phyloP scores from a whole-genome alignment of 2,329 filamentous ascomycete species.

The Epichloe elymi region DNA sequence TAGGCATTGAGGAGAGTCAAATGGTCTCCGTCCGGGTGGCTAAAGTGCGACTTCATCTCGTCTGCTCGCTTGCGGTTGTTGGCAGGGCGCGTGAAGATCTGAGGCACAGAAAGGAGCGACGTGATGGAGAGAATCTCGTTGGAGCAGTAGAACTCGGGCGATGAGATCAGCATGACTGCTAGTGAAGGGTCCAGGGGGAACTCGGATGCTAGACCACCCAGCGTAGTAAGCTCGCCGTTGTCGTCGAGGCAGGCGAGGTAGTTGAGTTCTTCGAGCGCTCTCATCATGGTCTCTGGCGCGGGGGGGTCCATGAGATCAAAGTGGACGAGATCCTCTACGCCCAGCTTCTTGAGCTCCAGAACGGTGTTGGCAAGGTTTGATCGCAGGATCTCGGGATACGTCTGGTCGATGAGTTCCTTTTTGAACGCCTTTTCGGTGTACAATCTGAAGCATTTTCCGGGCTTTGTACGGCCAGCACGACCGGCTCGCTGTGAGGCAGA shows the following conservation, averaged over 20 bases:
- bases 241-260: constrained; percentile 94
- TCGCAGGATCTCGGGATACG: constrained; percentile 86
- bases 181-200: constrained; percentile 85
- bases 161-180: constrained; percentile 95
- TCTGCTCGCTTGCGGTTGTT: constrained; percentile 80
- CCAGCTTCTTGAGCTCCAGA: constrained; percentile 91
- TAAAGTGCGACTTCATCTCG: constrained; percentile 92
- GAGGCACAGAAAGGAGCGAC: constrained; percentile 82
- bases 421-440: constrained; percentile 96
- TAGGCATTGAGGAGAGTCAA: constrained; percentile 95
- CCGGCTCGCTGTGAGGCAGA: constrained; percentile 94
- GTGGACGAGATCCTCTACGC: constrained; percentile 88
- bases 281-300: constrained; percentile 95
- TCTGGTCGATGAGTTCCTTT: constrained; percentile 94
- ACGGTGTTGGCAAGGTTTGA: constrained; percentile 94
- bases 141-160: constrained; percentile 95
- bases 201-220: constrained; percentile 81
- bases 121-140: constrained; percentile 97
- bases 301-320: constrained; percentile 99
- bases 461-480: constrained; percentile 96
- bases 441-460: constrained; percentile 94
- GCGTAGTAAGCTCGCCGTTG: constrained; percentile 77
- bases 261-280: constrained; percentile 92
- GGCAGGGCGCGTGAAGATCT: constrained; percentile 82
- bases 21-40: constrained; percentile 88